These are phyloP conservation scores for Corynascus novoguineensis DNA, from an alignment of 495 filamentous ascomycete species.

Conservation along the genomic window DNA sequence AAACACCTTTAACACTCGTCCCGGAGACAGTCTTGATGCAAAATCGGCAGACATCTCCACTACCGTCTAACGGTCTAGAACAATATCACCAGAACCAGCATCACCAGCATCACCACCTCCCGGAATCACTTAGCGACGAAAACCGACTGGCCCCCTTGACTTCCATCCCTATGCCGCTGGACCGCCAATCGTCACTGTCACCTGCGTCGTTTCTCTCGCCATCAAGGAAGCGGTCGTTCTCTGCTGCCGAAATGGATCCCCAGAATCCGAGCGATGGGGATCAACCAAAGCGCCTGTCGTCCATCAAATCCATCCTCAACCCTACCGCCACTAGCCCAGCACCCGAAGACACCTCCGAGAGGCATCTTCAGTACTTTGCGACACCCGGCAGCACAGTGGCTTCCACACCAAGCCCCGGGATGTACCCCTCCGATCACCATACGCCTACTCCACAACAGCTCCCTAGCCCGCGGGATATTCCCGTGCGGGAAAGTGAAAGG, in stretches of 20 bases:
- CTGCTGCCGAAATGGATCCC: constrained; percentile 46
- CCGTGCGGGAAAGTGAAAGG: constrained; percentile 48
- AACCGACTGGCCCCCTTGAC: constrained; percentile 52
- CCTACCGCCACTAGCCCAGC: constrained; percentile 35
- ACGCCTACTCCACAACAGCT: not conserved
- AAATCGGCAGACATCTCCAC: constrained; percentile 35
- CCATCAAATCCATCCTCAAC: constrained; percentile 78
- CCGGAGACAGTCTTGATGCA: constrained; percentile 41
- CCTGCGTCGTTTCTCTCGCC: constrained; percentile 49
- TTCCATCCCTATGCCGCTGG: constrained; percentile 36
- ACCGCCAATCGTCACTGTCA: constrained; percentile 47
- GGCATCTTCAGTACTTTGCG: constrained; percentile 27
- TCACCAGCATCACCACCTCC: constrained; percentile 30
- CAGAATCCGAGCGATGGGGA: constrained; percentile 27
- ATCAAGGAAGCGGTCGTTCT: constrained; percentile 62
- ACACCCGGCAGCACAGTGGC: constrained; percentile 33
- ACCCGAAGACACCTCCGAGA: constrained; percentile 22
- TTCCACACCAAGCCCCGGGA: constrained; percentile 34
- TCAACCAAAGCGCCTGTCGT: constrained; percentile 58
- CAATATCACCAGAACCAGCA: constrained; percentile 42
- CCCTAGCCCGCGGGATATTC: constrained; percentile 22
- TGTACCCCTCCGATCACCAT: constrained; percentile 18
- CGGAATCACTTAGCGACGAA: constrained; percentile 45
- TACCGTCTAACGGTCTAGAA: constrained; percentile 34
- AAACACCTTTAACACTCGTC: constrained; percentile 38